phyloP scores from a whole-genome alignment of 1,284 basidiomycete species.

The Ustilago vetiveriae region DNA sequence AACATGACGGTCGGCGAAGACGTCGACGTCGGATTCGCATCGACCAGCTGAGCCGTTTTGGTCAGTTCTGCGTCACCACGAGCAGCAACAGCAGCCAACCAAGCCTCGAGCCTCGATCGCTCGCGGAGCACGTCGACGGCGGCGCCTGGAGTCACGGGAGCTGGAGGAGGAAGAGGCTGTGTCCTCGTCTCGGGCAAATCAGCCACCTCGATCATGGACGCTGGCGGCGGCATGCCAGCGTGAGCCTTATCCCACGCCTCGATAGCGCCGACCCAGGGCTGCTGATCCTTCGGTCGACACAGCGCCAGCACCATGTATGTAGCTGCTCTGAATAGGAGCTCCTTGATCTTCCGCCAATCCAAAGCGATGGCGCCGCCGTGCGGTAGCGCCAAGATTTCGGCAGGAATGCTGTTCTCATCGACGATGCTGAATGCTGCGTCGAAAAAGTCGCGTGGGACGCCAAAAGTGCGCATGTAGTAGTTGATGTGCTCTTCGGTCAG shows the following conservation, averaged over 20 bases:
- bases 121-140: constrained; percentile 11
- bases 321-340: constrained; percentile 31
- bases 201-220: constrained; percentile 18
- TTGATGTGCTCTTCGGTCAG: constrained; percentile 42
- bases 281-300: constrained; percentile 21
- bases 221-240: not conserved
- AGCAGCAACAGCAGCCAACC: constrained; percentile 10
- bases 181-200: constrained; percentile 12
- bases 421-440: constrained; percentile 35
- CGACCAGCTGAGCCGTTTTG: constrained; percentile 22
- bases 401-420: constrained; percentile 25
- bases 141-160: constrained; percentile 7
- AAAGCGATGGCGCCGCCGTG: constrained; percentile 40
- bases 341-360: constrained; percentile 27
- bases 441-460: constrained; percentile 24
- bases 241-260: constrained; percentile 17
- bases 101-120: constrained; percentile 2
- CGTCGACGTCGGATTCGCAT: constrained; percentile 22
- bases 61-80: constrained; percentile 26
- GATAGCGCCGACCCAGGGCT: constrained; percentile 28
- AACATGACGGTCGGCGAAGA: constrained; percentile 20
- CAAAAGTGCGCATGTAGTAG: constrained; percentile 36
- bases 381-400: constrained; percentile 31
- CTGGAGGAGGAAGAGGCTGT: not conserved
- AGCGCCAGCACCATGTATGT: constrained; percentile 40